These are phyloP conservation scores for Talaromyces funiculosus DNA, from an alignment of 2,329 filamentous ascomycete genomes.

Conservation along the genomic window DNA sequence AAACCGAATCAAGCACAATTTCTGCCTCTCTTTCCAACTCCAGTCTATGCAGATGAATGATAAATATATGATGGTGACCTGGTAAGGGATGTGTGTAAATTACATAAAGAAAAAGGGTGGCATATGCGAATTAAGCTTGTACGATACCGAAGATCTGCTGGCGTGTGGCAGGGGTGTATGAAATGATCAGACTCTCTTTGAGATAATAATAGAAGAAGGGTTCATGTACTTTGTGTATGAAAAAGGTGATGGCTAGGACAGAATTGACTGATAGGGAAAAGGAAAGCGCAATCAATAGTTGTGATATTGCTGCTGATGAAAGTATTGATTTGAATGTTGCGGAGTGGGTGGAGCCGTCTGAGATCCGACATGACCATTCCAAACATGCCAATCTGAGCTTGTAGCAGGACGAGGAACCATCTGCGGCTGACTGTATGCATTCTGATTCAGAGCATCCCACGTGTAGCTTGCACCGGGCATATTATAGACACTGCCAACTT, in stretches of 20 bases:
- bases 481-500: constrained; percentile 30
- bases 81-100: not conserved
- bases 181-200: not conserved
- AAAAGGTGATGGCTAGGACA: not conserved
- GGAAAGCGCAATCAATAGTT: not conserved
- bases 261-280: not conserved
- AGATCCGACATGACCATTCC: constrained; percentile 23
- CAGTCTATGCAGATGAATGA: constrained; percentile 1
- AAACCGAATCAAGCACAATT: not conserved
- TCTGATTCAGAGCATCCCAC: constrained; percentile 32
- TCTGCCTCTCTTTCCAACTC: not conserved
- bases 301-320: constrained; percentile 11
- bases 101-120: not conserved
- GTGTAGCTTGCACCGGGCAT: constrained; percentile 32
- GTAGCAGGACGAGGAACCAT: constrained; percentile 1
- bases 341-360: constrained; percentile 22
- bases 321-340: constrained; percentile 25
- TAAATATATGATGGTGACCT: not conserved
- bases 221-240: not conserved
- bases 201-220: not conserved
- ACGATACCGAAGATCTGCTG: not conserved
- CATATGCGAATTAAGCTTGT: not conserved
- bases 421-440: constrained; percentile 11
- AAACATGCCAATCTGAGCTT: constrained; percentile 25
- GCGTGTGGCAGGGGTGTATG: not conserved